phyloP scores from a whole-genome alignment of 257 asterid species.

The Ilex aquifolium region DNA sequence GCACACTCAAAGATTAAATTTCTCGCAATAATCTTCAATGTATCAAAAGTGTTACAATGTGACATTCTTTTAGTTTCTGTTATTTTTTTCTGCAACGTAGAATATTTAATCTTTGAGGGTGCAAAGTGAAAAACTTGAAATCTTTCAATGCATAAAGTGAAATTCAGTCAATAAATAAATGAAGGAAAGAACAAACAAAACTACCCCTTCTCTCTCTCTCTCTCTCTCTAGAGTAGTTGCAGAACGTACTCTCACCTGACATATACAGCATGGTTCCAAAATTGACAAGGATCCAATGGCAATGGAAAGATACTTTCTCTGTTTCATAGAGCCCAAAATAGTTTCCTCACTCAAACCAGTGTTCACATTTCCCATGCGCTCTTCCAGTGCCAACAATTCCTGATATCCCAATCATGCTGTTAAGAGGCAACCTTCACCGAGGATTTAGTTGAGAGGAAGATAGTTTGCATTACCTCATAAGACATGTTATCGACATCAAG shows the following conservation, averaged over 20 bases:
- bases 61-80: too few relatives aligned
- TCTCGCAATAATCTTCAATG: too few relatives aligned
- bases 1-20: too few relatives aligned
- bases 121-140: not conserved
- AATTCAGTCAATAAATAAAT: not conserved
- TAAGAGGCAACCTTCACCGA: conserved; percentile 2
- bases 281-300: conserved; percentile 19
- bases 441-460: conserved; percentile 2
- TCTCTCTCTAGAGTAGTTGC: not conserved
- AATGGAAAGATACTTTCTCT: conserved; percentile 28
- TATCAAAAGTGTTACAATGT: too few relatives aligned
- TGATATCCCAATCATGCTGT: conserved; percentile 10
- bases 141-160: not conserved
- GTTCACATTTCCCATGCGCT: conserved; percentile 76
- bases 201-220: not conserved
- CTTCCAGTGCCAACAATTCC: conserved; percentile 94
- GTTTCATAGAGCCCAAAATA: conserved; percentile 41
- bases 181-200: not conserved
- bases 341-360: conserved; percentile 68
- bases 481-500: conserved; percentile 94
- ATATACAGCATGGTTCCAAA: conserved; percentile 78
- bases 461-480: conserved; percentile 57
- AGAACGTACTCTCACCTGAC: conserved; percentile 50
- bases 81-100: not conserved
- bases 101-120: too few relatives aligned